Evolutionary conservation across 352 stramenopile genomes (phyloP), one percentile per base, ranked within the genome.

Genomic region (Salisapilia sapeloensis): DNA sequence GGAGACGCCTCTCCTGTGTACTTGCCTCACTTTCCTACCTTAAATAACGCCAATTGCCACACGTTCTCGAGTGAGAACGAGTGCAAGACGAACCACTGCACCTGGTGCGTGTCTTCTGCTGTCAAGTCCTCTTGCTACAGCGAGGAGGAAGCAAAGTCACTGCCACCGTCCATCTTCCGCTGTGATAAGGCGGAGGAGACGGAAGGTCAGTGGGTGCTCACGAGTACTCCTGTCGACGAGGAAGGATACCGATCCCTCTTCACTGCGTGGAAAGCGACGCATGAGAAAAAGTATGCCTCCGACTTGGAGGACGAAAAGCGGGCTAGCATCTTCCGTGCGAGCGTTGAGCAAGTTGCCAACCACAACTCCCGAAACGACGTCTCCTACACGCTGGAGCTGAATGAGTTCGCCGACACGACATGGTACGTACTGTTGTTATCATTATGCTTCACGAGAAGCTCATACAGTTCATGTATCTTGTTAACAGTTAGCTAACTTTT

Each of bases 71-170:
- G 44, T 18, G 51, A 79, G 34, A 53, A 70, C 16, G 32, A 31
- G 42, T 87, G 71, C 21, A 17, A 81, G 8, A 19, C 48, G 19
- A 57, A 45, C 26, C 56, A 78, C 36, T 87, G 71, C 48, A 57
- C 52, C 25, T 87, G 71, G 71, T 87, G 71, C 48, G 44, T 63
- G 42, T 82, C 60, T 22, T 67, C 62, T 8, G 72, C 72, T n/a
- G 72, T 87, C 26, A 64, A 60, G n/a, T 84, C 72, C 19, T 63
- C 62, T 23, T 87, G 72, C 46, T 84, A 84, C 58, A 77, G 54
- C 15, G 30, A 54, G 12, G 53, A 76, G 11, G 72, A 87, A 40
- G 67, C 72, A 15, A 45, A 49, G 2, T 49, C 71, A 36, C 50
- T 87, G 0, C 71, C 71, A 4, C 59, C 66, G n/a, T 61, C 67